Conservation (phyloP, 2,329 filamentous ascomycete species). For the Alternaria solani region DNA sequence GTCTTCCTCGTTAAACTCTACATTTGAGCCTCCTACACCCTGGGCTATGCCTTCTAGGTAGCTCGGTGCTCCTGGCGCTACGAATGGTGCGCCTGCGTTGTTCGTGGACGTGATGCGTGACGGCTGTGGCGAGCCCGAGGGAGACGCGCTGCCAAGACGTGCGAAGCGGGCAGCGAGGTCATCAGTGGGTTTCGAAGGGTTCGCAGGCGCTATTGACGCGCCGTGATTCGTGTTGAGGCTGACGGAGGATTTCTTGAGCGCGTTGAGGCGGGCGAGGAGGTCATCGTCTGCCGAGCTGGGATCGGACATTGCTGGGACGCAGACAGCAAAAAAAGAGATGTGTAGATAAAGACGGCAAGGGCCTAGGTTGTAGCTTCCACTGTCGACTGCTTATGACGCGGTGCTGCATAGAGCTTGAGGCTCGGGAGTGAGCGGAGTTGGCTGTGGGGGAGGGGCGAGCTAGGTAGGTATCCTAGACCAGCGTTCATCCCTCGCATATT, state of each 20-base stretch:
- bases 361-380: background rate
- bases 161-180: conserved; percentile 51
- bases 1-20: conserved; percentile 49
- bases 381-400: conserved; percentile 4
- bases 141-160: conserved; percentile 43
- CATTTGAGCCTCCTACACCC: conserved; percentile 34
- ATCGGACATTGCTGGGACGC: conserved; percentile 21
- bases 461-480: background rate
- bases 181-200: conserved; percentile 30
- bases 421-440: conserved; percentile 32
- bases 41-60: conserved; percentile 45
- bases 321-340: background rate
- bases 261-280: conserved; percentile 59
- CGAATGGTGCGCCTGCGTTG: conserved; percentile 27
- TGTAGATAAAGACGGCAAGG: background rate
- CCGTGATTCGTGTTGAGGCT: conserved; percentile 40
- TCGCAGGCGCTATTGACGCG: conserved; percentile 25
- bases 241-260: conserved; percentile 56
- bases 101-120: conserved; percentile 31
- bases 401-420: conserved; percentile 15
- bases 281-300: conserved; percentile 46
- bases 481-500: background rate
- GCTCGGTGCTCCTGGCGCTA: conserved; percentile 45
- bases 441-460: conserved; percentile 23
- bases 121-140: conserved; percentile 37